Evolutionary conservation across 352 stramenopile species (phyloP).

Genomic region (Saprolegnia diclina): DNA sequence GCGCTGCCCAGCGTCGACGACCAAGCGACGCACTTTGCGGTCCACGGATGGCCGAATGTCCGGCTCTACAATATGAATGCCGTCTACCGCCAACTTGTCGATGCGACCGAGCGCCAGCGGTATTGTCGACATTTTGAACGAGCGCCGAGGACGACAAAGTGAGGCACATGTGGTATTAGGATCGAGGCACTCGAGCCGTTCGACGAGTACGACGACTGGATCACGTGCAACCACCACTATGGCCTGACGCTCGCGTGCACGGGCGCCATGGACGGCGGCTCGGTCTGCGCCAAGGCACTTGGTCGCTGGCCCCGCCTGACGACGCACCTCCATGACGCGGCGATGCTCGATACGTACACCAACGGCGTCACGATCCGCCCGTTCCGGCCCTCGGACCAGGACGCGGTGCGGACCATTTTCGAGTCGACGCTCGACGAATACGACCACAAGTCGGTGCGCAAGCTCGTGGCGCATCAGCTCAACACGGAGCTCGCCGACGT

Average conservation of each 20-base stretch:
- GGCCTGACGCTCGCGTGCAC: conserved; percentile 46
- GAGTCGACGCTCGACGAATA: conserved; percentile 55
- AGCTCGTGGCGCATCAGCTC: conserved; percentile 60
- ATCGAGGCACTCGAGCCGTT: conserved; percentile 54
- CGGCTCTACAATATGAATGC: conserved; percentile 63
- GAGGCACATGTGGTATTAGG: background rate
- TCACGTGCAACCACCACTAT: conserved; percentile 61
- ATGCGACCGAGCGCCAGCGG: conserved; percentile 38
- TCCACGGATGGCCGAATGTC: conserved; percentile 37
- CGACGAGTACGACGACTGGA: conserved; percentile 65
- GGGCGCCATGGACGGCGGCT: background rate
- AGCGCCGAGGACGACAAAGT: too few relatives aligned
- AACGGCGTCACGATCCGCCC: conserved; percentile 39
- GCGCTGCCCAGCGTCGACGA: conserved; percentile 38
- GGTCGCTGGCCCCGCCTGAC: conserved; percentile 32
- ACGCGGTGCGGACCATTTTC: conserved; percentile 49
- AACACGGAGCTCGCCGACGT: conserved; percentile 56
- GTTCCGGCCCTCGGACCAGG: conserved; percentile 44
- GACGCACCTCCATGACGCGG: conserved; percentile 27
- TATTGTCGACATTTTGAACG: background rate
- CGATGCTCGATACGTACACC: background rate
- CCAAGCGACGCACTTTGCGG: conserved; percentile 38
- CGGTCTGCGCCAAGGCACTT: conserved; percentile 27
- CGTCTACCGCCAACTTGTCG: conserved; percentile 39
- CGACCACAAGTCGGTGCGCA: conserved; percentile 46